A percentile compares a stretch with the other conserved stretches of the same genome.
These are phyloP conservation scores for Erigeron canadensis DNA, from an alignment of 129 eudicot genomes.

Conservation along the genomic window DNA sequence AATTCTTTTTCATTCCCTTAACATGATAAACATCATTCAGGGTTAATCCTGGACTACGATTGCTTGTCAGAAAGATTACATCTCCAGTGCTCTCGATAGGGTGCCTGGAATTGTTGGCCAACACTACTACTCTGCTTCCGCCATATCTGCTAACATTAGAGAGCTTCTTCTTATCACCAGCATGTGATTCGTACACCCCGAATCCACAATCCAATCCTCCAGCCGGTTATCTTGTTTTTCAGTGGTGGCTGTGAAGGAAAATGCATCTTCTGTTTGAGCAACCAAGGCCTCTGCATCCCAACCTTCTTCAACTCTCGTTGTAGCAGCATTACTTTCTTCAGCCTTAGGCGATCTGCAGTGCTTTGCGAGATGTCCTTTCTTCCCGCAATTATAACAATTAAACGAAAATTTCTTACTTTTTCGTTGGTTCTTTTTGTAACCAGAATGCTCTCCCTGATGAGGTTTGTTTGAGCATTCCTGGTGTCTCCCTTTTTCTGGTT, in stretches of 20 bases:
- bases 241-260: not conserved
- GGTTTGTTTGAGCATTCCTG: too few species aligned
- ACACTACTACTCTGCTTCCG: not conserved
- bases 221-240: not conserved
- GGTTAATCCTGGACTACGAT: not conserved
- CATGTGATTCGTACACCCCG: not conserved
- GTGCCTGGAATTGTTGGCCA: not conserved
- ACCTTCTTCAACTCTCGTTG: not conserved
- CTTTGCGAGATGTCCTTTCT: not conserved
- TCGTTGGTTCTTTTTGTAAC: not conserved
- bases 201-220: not conserved
- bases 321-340: slow-evolving; percentile 4
- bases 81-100: not conserved
- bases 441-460: too few species aligned
- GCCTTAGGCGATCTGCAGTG: not conserved
- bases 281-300: slow-evolving; percentile 1
- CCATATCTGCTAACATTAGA: not conserved
- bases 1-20: too few species aligned
- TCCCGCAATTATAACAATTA: not conserved
- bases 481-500: too few species aligned
- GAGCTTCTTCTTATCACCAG: not conserved
- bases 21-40: not conserved
- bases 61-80: not conserved
- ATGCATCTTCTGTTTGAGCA: slow-evolving; percentile 1
- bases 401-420: not conserved